phyloP scores from a whole-genome alignment of 176 grass and related monocot species.

The Carex parvula region DNA sequence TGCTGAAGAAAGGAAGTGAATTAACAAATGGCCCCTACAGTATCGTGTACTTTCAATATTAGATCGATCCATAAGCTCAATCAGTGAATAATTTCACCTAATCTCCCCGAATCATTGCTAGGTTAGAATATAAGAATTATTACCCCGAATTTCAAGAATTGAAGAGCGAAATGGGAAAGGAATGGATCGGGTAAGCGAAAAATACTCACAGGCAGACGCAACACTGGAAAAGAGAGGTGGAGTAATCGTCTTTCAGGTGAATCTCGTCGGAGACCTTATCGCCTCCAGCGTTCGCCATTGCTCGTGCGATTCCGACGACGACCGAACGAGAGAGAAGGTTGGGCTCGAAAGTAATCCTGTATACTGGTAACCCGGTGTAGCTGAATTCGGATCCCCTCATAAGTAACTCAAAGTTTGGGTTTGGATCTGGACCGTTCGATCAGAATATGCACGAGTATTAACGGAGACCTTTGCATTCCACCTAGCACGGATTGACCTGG shows the following conservation, averaged over 20 bases:
- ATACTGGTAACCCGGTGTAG: too few species aligned
- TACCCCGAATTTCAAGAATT: neutral
- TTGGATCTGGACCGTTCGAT: too few species aligned
- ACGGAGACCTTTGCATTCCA: too few species aligned
- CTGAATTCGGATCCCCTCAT: too few species aligned
- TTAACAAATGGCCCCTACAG: neutral
- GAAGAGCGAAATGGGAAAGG: neutral
- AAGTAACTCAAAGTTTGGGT: too few species aligned
- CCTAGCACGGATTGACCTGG: too few species aligned
- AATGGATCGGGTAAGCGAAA: neutral
- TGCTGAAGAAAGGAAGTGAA: neutral
- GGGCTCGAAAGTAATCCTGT: neutral
- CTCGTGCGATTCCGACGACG: neutral
- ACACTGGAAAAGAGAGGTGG: slow-evolving; percentile 50
- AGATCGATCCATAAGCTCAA: neutral
- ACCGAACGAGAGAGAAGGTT: neutral
- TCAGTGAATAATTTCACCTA: neutral
- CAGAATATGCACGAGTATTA: too few species aligned
- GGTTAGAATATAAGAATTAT: neutral
- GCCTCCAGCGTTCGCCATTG: slow-evolving; percentile 5
- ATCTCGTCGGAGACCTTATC: neutral
- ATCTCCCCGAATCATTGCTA: neutral
- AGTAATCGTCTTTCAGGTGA: slow-evolving; percentile 8
- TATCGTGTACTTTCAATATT: neutral
- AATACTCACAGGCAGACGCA: slow-evolving; percentile 83